Evolutionary conservation across 2,329 filamentous ascomycete genomes (phyloP), one percentile per base, ranked within the genome.

Genomic region (Blumeria hordei): DNA sequence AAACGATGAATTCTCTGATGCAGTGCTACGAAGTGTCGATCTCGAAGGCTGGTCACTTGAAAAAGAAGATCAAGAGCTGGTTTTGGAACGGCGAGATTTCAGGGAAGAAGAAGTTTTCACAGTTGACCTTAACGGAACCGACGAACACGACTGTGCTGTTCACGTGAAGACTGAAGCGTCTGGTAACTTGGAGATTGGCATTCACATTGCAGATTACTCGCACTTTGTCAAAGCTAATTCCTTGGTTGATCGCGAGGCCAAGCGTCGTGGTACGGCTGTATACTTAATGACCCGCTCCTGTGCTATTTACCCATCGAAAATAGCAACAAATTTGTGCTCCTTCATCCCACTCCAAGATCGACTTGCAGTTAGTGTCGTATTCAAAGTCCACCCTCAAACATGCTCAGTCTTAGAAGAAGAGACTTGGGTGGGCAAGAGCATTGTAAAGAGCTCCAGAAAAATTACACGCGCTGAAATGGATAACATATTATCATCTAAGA

Each of bases 161-260:
- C 92, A 98, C 65, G 78, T 95, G 70, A 94, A 93, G 72, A 76
- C 80, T 41, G 77, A 87, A 55, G 72, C 77, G 12, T 85, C 94
- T 68, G 88, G 85, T 64, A 84, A 85, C 68, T 81, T 95, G 59
- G 90, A 98, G 67, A 84, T 98, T 62, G 92, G 88, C 70, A 80
- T 96, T 56, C 92, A 98, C 69, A 85, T 98, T 65, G 81, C 90
- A 35, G 92, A 98, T 68, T 83, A 96, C 61, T 83, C 92, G 58
- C 87, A 98, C 70, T 98, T 98, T 66, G 86, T 98, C 67, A 96
- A 96, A 75, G 75, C 83, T 51, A 94, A 93, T 72, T 94, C 88
- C 14, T 77, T 96, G 49, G 88, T 96, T 53, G 92, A 98, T 64
- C 83, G 92, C 50, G 92, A 98, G 70, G 92, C 92, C 10, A 94